Conservation (phyloP, 2,329 filamentous ascomycete species). For the Colletotrichum truncatum region DNA sequence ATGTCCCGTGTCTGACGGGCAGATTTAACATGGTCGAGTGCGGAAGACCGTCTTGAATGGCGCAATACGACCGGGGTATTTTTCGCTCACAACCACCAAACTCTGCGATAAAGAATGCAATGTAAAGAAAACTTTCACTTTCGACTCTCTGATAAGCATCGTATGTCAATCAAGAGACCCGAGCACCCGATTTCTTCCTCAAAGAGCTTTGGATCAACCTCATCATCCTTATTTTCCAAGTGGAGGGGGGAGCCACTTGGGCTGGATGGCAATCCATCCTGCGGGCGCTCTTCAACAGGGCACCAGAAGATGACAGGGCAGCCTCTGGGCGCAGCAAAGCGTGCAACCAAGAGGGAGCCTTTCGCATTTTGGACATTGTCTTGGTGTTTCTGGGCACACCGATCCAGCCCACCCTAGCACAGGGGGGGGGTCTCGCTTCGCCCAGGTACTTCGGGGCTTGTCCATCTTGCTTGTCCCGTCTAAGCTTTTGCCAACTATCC, state of each 20-base stretch:
- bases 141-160: slow-evolving; percentile 10
- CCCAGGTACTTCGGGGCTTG: slow-evolving; percentile 5
- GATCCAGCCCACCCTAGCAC: neutral
- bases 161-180: neutral
- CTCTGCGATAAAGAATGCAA: neutral
- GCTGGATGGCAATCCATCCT: neutral
- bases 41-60: neutral
- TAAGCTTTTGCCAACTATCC: slow-evolving; percentile 25
- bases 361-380: slow-evolving; percentile 8
- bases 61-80: neutral
- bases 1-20: slow-evolving; percentile 3
- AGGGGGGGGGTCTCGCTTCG: neutral
- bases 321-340: too few species aligned
- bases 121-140: neutral
- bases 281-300: neutral
- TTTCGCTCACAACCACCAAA: neutral
- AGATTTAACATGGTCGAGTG: neutral
- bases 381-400: slow-evolving; percentile 31
- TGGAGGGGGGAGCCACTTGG: neutral
- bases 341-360: slow-evolving; percentile 2
- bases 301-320: too few species aligned
- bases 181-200: neutral
- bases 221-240: neutral
- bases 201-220: too few species aligned
- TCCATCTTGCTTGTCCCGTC: slow-evolving; percentile 21